Evolutionary conservation across 2,329 filamentous ascomycete genomes (phyloP).

Genomic region (Sodiomyces alkalinus): DNA sequence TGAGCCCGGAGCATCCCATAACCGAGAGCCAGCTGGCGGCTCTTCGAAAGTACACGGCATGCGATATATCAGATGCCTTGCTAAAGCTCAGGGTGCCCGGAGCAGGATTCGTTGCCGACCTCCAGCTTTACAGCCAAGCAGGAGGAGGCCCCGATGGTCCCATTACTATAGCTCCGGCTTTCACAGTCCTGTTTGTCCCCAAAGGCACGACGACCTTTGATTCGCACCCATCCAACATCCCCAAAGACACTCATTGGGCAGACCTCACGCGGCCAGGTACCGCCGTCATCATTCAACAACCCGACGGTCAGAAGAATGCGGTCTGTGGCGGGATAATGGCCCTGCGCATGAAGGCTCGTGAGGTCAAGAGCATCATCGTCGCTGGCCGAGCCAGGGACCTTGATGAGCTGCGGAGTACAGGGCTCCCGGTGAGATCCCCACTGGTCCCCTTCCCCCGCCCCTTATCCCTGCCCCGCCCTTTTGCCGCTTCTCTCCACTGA

Average conservation of each 20-base stretch:
- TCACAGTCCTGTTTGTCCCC: constrained; percentile 46
- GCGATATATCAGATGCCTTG: constrained; percentile 57
- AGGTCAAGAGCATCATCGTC: constrained; percentile 47
- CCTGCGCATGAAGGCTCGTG: constrained; percentile 46
- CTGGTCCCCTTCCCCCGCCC: constrained; percentile 1
- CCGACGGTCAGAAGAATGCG: constrained; percentile 49
- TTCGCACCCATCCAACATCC: constrained; percentile 30
- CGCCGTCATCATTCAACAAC: constrained; percentile 53
- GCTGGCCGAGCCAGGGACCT: constrained; percentile 55
- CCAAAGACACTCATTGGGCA: constrained; percentile 48
- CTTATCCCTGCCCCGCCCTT: too few species aligned
- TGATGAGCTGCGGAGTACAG: constrained; percentile 37
- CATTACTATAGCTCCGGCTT: constrained; percentile 35
- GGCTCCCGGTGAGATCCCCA: constrained; percentile 34
- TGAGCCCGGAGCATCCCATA: too few species aligned
- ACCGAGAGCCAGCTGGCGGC: constrained; percentile 2
- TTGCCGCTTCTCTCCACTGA: not conserved
- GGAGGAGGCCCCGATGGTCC: constrained; percentile 10
- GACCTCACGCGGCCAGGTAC: constrained; percentile 45
- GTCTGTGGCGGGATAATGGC: constrained; percentile 68
- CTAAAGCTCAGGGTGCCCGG: constrained; percentile 51
- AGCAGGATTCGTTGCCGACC: constrained; percentile 51
- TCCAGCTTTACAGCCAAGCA: constrained; percentile 19
- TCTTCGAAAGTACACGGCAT: constrained; percentile 26
- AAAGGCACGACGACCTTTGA: constrained; percentile 29